Base-by-base conservation (phyloP, 768 basidiomycete genomes). In the Panus rudis region DNA sequence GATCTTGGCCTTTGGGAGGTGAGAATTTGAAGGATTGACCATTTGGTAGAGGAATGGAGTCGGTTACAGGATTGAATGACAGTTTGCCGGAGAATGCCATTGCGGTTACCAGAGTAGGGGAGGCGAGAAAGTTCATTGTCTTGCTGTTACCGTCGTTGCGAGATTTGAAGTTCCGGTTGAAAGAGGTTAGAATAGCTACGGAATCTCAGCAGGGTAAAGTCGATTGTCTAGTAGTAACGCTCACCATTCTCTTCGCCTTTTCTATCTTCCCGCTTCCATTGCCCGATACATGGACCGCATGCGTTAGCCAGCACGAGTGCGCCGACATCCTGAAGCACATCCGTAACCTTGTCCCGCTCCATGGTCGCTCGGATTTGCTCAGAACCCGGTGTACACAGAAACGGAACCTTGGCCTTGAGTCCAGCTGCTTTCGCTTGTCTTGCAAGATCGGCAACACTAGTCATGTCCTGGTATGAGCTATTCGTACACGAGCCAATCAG, bases 401-500 rank as follows among this genome's bases (percentile, higher is more conserved):
- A 92, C 16, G 89, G 89, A 37, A 90, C 77, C 80, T 81, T 83
- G 45, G 85, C 71, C 47, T 72, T 81, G 24, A 99, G 66, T 22
- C 93, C 93, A 32, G 77, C 90, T 39, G 71, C 70, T 58, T 82
- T 84, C 1, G 94, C 96, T 65, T 99, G 94, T 55, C 75, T 67
- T 5, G 93, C 93, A 44, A 98, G 75, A 51, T 91, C 84, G 6
- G 92, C 91, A 28, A 94, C 93, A 47, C 88, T 80, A 6, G 92
- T 92, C 90, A 92, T 84, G 58, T 92, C 90, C 61, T 94, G 90
- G 59, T 98, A 99, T 4, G 92, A 96, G 46, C 92, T 96, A 63
- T 99, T 99, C 23, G 96, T 99, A 63, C 96, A 99, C n/a, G 92
- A 96, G 19, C 96, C 96, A 56, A 99, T 99, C 21, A 99, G 73